phyloP scores from a whole-genome alignment of 805 yeast genomes.

The Candida vartiovaarae region DNA sequence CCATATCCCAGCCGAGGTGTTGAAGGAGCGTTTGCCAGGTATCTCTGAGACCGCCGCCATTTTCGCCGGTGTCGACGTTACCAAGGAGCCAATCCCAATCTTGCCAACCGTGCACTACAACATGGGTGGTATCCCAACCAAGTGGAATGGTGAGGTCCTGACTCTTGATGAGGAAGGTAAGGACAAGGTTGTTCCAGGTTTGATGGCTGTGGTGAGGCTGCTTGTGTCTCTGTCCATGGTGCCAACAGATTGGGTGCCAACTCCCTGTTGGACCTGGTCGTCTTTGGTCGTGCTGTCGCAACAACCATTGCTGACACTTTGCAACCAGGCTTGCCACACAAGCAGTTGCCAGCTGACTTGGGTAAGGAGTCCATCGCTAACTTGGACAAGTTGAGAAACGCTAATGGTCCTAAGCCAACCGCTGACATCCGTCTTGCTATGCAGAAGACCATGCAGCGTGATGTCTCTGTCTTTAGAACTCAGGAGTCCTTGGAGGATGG shows the following conservation, averaged over 20 bases:
- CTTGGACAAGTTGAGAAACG: conserved; percentile 82
- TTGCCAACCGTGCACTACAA: conserved; percentile 98
- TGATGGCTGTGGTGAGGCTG: conserved; percentile 99
- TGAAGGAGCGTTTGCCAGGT: conserved; percentile 97
- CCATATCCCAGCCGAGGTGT: conserved; percentile 86
- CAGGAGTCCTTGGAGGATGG: conserved; percentile 90
- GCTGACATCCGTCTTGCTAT: conserved; percentile 84
- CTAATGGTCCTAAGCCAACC: conserved; percentile 75
- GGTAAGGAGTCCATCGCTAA: conserved; percentile 88
- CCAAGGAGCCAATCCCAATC: conserved; percentile 98
- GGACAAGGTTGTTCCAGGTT: conserved; percentile 87
- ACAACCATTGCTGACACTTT: conserved; percentile 81
- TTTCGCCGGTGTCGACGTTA: conserved; percentile 98
- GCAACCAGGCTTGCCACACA: conserved; percentile 84
- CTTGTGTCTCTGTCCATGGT: conserved; percentile 98
- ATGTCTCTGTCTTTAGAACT: conserved; percentile 94
- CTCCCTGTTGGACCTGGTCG: conserved; percentile 92
- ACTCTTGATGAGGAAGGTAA: conserved; percentile 79
- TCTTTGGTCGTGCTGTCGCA: conserved; percentile 97
- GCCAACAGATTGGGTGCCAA: conserved; percentile 99
- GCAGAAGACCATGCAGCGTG: conserved; percentile 96
- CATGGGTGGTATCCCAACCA: conserved; percentile 99
- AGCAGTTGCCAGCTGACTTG: conserved; percentile 73
- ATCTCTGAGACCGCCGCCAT: conserved; percentile 97
- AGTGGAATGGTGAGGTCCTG: conserved; percentile 92